A percentile compares a stretch with the other conserved stretches of the same genome.
These are phyloP conservation scores for Singerocomus rubriflavus DNA, from an alignment of 1,284 basidiomycete species.

Conservation along the genomic window DNA sequence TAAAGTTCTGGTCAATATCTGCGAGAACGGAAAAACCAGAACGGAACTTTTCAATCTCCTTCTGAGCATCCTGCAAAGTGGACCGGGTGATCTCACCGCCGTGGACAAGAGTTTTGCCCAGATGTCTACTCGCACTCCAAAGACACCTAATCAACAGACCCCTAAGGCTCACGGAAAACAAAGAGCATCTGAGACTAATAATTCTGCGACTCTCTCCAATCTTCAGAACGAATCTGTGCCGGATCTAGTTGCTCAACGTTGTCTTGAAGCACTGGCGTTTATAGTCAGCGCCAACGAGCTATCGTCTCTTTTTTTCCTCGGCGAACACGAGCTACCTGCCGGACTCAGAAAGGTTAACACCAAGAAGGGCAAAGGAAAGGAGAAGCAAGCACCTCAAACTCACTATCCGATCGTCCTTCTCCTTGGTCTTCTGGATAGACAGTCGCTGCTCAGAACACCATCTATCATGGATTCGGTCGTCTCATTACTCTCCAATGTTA, in stretches of 20 bases:
- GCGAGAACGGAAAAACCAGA: conserved; percentile 91
- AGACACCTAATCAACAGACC: conserved; percentile 50
- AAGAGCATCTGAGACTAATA: conserved; percentile 54
- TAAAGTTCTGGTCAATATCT: conserved; percentile 91
- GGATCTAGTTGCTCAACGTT: conserved; percentile 89
- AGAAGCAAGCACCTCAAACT: conserved; percentile 75
- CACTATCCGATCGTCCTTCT: conserved; percentile 90
- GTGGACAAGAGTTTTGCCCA: conserved; percentile 95
- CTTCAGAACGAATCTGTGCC: conserved; percentile 83
- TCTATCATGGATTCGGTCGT: conserved; percentile 92
- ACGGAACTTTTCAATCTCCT: conserved; percentile 92
- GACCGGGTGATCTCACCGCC: conserved; percentile 86
- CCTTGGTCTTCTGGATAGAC: conserved; percentile 81
- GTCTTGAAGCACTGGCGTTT: conserved; percentile 83
- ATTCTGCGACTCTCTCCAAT: conserved; percentile 52
- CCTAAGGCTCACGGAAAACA: conserved; percentile 73
- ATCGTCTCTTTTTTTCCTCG: conserved; percentile 89
- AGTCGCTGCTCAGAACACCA: conserved; percentile 79
- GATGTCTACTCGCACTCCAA: conserved; percentile 75
- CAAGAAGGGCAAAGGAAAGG: conserved; percentile 93
- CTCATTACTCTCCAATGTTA: conserved; percentile 79
- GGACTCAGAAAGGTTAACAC: conserved; percentile 65
- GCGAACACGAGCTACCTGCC: conserved; percentile 84
- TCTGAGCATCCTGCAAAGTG: conserved; percentile 91
- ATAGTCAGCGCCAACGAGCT: conserved; percentile 83